Evolutionary conservation across 2,329 filamentous ascomycete genomes (phyloP).

Genomic region (Scedosporium dehoogii): DNA sequence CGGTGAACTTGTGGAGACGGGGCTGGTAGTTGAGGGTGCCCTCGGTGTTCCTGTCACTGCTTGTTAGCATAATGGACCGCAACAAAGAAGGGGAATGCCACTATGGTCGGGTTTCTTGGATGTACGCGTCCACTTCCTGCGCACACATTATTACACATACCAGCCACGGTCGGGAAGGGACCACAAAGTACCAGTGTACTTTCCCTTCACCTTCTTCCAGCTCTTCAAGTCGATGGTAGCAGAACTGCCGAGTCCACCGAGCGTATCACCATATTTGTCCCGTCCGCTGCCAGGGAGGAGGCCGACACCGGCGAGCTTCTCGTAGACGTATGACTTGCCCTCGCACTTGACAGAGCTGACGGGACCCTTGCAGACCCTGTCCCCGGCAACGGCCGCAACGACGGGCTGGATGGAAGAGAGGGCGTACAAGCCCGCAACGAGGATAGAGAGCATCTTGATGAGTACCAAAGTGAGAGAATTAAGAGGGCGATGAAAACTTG

Average conservation of each 20-base stretch:
- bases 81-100: not conserved
- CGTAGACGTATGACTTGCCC: constrained; percentile 53
- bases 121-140: too few relatives aligned
- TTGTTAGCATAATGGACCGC: not conserved
- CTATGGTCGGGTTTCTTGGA: too few relatives aligned
- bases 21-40: constrained; percentile 60
- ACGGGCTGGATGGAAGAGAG: not conserved
- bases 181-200: constrained; percentile 54
- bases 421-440: not conserved
- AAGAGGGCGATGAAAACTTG: not conserved
- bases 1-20: constrained; percentile 57
- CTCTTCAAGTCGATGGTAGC: constrained; percentile 44
- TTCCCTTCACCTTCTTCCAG: constrained; percentile 32
- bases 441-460: not conserved
- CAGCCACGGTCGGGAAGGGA: constrained; percentile 60
- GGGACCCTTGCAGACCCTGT: not conserved
- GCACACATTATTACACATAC: constrained; percentile 15
- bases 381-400: not conserved
- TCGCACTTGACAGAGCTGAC: constrained; percentile 33
- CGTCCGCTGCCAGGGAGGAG: constrained; percentile 43
- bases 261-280: constrained; percentile 61
- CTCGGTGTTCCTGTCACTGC: constrained; percentile 42
- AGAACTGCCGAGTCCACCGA: constrained; percentile 46
- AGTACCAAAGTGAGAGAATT: not conserved
- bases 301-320: constrained; percentile 58